Base-by-base conservation (phyloP, 2,329 filamentous ascomycete species). In the Fusarium avenaceum region DNA sequence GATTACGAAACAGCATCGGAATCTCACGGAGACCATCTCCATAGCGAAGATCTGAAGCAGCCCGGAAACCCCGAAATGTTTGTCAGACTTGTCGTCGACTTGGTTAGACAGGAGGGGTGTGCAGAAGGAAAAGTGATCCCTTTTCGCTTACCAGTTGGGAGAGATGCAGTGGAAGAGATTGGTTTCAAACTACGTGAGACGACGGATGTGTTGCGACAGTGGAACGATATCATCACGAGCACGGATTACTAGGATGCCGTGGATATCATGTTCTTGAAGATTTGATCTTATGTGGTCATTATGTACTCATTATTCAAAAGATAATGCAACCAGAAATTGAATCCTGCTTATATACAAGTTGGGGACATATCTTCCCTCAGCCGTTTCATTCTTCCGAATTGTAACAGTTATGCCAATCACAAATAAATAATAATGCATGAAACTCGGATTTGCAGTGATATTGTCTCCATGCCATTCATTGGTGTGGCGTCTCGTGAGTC, bases 71-170 rank as follows among this genome's bases (percentile, higher is more conserved):
- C 60, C 3, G 26, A 42, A 22, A 58, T 17, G 1, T 57, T 57
- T 15, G 53, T 64, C 14, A 5, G 32, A 6, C 14, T 65, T 26
- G 44, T 65, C 1, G 17, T 64, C 2, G 59, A 65, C 33, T 19
- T 65, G 4, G 53, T 65, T 6, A 57, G 47, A 14, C 13, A 51
- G 10, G 59, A 59, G 15, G 59, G 60, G 0, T 51, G 38, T 5
- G 33, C 59, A 8, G 5, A 46, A 14, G 53, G 43, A 2, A 53
- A 15, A 17, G 20, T 4, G 4, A 26, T 59, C 4, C 65, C 73
- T 0, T 57, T 74, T 8, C 70, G 76, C 2, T 58, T 79, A 1
- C 70, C 76, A 10, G 54, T 80, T 5, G 78, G 78, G 2, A 71
- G 69, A 7, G 78, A 79, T 57, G 67, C 72, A 1, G 59, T 76